Base-by-base conservation (phyloP, 352 stramenopile species). In the Globisporangium cylindrosporum region DNA sequence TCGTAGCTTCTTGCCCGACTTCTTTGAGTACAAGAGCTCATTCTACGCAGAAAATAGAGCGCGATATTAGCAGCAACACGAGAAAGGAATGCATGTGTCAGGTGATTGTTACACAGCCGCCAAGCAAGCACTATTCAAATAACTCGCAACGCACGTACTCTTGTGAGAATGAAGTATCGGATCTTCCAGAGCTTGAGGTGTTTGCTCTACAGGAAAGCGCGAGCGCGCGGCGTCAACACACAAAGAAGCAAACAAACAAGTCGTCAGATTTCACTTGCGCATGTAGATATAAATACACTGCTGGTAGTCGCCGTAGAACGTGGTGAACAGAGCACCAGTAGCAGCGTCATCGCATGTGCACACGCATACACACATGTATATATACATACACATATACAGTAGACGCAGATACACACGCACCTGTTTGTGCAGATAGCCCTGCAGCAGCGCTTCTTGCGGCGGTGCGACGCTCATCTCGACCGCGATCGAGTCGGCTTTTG, bases 121-220 rank as follows among this genome's bases (percentile, higher is more conserved):
- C 7, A 48, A 57, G 49, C 6, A 55, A 27, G 1, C 18, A 25
- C 25, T 14, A 4, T 10, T 36, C 32, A 36, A 36, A 32, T 14
- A 10, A n/a, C 9, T 18, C 7, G 27, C 18, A n/a, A 25, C 60
- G 15, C 59, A 32, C 66, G 68, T 76, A 85, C 88, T 80, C 82
- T 77, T 12, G 88, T 87, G 56, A 95, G 80, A 34, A 93, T 70
- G 66, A 94, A 95, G 72, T 93, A 95, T 46, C 88, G 88, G 49
- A 95, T 84, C 68, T 91, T 91, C 88, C 88, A 95, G 54, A 94
- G 72, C 73, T 93, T 92, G 18, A 95, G 54, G 67, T 95, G 88
- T 62, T 91, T 83, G 69, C 88, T 95, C 88, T 95, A 64, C 61
- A 43, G 49, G 43, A 22, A 51, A 22, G 43, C 43, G 43, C 15